phyloP scores from a whole-genome alignment of 176 grass and related monocot genomes.

The Oryza longistaminata region DNA sequence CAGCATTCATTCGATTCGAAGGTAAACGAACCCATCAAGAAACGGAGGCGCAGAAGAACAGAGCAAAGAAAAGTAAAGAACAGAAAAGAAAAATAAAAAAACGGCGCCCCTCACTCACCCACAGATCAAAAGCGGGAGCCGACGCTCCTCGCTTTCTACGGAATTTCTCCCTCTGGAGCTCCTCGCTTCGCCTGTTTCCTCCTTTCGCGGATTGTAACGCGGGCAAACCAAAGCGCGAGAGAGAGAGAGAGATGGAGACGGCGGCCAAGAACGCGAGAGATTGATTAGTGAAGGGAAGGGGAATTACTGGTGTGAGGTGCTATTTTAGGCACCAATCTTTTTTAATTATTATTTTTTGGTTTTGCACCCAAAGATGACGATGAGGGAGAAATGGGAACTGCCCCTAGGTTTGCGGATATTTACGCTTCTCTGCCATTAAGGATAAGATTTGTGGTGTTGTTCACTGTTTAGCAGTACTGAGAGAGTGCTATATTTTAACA shows the following conservation, averaged over 20 bases:
- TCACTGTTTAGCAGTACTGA: too few relatives aligned
- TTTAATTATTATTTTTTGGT: background rate
- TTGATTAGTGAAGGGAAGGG: constrained; percentile 10
- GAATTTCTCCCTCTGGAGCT: background rate
- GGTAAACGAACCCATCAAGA: constrained; percentile 12
- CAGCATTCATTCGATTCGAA: background rate
- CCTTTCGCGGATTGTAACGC: constrained; percentile 15
- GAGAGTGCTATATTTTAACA: background rate
- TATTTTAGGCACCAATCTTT: constrained; percentile 34
- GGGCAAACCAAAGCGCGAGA: background rate
- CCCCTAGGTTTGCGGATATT: background rate
- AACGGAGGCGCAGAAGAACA: background rate
- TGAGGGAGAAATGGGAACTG: background rate
- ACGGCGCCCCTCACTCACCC: constrained; percentile 20
- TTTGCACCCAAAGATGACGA: constrained; percentile 20
- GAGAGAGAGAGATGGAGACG: background rate
- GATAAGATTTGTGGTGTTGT: constrained; percentile 8
- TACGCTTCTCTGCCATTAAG: constrained; percentile 14
- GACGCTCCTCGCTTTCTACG: background rate
- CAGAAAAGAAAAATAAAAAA: background rate
- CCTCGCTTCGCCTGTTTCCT: background rate
- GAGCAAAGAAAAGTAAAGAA: background rate
- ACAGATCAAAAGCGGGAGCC: constrained; percentile 21
- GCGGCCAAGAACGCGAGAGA: constrained; percentile 35
- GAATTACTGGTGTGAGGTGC: constrained; percentile 4